Evolutionary conservation across 1,284 basidiomycete genomes (phyloP), one percentile per base, ranked within the genome.

Genomic region (Ustilago trichophora): DNA sequence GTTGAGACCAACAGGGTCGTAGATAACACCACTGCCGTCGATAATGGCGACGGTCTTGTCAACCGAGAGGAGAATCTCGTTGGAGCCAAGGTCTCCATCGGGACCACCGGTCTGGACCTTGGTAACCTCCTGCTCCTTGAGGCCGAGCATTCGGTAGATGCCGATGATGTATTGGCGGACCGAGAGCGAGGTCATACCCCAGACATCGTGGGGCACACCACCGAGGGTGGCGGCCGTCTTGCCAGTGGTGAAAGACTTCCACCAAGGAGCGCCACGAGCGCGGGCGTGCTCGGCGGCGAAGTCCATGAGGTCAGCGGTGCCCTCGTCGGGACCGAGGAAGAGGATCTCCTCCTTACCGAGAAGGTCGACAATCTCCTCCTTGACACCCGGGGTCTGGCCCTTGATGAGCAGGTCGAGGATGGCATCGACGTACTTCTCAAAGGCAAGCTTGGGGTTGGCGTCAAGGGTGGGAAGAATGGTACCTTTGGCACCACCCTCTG

Each of bases 301-400:
- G 85, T 98, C 96, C 96, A 99, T 98, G 93, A 75, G 77, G 73
- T 95, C 92, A 38, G 96, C 96, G 24, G 96, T 98, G 54, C 94
- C 93, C 87, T 96, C 94, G 85, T 98, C 95, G 24, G 96, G 96
- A 13, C 96, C 96, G 77, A 98, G 93, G 90, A 99, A 99, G 73
- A 98, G 86, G 62, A 98, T 86, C 83, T 98, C 96, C 92, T 91
- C 68, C 87, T 89, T 59, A 77, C 82, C 82, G 90, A 76, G 92
- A 32, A 95, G 85, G 82, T 99, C 96, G 18, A 97, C 89, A 45
- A 98, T 86, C 54, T 87, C 88, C 81, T 96, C 94, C 85, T 98
- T 98, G 85, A 98, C 97, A 50, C 95, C 96, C 6, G 96, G 95
- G 45, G 57, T 51, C 48, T 51, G 63, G n/a, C 46, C 56, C 53